Evolutionary conservation across 371 early-diverging fungal species (phyloP), one percentile per base, ranked within the genome.

Genomic region (Mortierella polycephala): DNA sequence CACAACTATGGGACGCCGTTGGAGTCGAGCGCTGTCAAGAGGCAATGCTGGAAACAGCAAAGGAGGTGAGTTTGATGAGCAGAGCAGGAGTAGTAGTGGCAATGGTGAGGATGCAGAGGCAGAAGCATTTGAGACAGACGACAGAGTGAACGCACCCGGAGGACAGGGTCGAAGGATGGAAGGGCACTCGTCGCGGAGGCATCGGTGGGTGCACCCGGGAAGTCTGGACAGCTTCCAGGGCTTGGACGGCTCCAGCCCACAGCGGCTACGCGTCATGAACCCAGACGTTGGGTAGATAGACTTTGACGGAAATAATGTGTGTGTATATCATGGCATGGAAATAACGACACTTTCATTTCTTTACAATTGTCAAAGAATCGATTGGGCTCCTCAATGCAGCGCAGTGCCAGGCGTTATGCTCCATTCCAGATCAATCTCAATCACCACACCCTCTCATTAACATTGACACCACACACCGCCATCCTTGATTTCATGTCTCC

Each of bases 161-260:
- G 51, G 18, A 13, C 20, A 18, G 30, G 4, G 30, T 30, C 30
- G 30, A 30, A 30, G 30, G 30, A 30, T 30, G 30, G 4, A 4
- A 30, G 30, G 30, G 4, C 30, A 30, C 30, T 30, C 47, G 20
- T 20, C 51, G 16, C 23, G 46, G 16, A 57, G 46, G 14, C 69
- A 74, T 56, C 64, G 60, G 13, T 67, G 69, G 16, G 75, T 61
- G 30, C 61, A 75, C 23, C 59, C 75, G 12, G 75, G 75, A 6
- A 75, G 75, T 37, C 45, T 75, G 20, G 75, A 67, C 12, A 75
- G 75, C 44, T 75, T 70, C 45, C 66, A 71, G 1, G 75, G 70
- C 1, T 41, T 70, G 30, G 71, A 55, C 8, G 67, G 62, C 44
- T 65, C 74, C 18, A 59, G 37, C 0, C 51, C 53, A 46, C 70